These are phyloP conservation scores for Sordariomycetes sp. DNA, from an alignment of 2,329 filamentous ascomycete genomes.

Conservation along the genomic window DNA sequence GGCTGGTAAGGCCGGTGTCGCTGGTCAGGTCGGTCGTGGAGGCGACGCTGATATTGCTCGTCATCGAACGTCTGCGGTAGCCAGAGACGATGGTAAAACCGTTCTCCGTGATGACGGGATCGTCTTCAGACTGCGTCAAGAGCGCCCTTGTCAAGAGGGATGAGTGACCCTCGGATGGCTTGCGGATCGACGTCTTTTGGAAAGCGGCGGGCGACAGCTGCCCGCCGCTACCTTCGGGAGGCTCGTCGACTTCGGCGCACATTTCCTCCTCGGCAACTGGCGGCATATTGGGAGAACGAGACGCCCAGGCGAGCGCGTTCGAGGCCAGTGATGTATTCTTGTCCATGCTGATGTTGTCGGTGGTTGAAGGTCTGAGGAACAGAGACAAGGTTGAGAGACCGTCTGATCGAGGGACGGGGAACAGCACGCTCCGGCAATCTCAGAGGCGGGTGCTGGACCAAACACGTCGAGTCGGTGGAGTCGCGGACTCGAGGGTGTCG, in stretches of 20 bases:
- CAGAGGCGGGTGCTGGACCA: background rate
- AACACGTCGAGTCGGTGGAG: background rate
- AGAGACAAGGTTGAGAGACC: background rate
- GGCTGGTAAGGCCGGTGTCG: conserved; percentile 82
- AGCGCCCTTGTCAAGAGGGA: conserved; percentile 84
- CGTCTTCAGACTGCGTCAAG: conserved; percentile 50
- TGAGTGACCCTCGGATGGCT: conserved; percentile 4
- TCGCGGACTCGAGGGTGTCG: background rate
- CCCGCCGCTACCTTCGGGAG: conserved; percentile 6
- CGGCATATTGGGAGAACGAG: conserved; percentile 4
- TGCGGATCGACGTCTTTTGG: conserved; percentile 2
- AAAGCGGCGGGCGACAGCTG: background rate
- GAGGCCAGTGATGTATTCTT: background rate
- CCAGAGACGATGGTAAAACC: conserved; percentile 20
- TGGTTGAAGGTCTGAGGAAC: background rate
- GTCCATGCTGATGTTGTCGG: background rate
- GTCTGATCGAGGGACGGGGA: background rate
- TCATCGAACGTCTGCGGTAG: conserved; percentile 49
- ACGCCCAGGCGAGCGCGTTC: conserved; percentile 5
- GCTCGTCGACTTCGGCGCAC: conserved; percentile 9
- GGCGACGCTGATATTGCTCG: conserved; percentile 66
- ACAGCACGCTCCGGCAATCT: background rate
- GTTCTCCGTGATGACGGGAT: conserved; percentile 24
- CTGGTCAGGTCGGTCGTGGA: conserved; percentile 91
- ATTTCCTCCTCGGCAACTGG: conserved; percentile 7